These are phyloP conservation scores for Alloteropsis angusta DNA, from an alignment of 202 grass and related monocot species.

Conservation along the genomic window DNA sequence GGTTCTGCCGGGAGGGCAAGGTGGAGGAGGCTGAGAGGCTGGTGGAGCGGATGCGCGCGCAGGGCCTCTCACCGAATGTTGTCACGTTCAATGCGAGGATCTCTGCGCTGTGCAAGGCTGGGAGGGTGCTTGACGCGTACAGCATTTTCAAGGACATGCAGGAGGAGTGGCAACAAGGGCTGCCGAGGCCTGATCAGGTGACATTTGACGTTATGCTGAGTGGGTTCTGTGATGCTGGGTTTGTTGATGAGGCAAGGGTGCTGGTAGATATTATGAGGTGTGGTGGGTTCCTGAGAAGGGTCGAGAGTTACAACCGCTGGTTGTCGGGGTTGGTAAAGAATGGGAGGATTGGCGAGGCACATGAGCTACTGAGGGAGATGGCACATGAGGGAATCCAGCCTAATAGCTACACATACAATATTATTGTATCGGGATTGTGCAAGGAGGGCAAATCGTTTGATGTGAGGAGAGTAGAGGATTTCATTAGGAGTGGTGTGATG, in stretches of 20 bases:
- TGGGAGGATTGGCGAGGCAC: constrained; percentile 50
- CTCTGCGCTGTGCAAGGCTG: constrained; percentile 70
- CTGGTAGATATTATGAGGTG: constrained; percentile 74
- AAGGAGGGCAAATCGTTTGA: constrained; percentile 70
- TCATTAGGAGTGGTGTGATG: constrained; percentile 54
- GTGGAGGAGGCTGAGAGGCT: constrained; percentile 69
- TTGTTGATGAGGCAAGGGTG: constrained; percentile 68
- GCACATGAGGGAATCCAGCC: constrained; percentile 51
- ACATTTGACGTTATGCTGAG: constrained; percentile 81
- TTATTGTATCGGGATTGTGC: constrained; percentile 77
- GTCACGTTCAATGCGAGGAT: constrained; percentile 89
- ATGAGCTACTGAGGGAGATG: constrained; percentile 67
- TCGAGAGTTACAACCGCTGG: constrained; percentile 85
- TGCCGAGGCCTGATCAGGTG: constrained; percentile 71
- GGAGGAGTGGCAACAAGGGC: constrained; percentile 49
- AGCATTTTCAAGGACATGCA: constrained; percentile 92
- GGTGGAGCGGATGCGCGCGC: constrained; percentile 57
- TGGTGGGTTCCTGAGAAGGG: constrained; percentile 57
- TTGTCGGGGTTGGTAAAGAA: constrained; percentile 69
- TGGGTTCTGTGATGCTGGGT: constrained; percentile 68
- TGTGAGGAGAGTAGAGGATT: constrained; percentile 61
- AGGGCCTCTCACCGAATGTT: constrained; percentile 62
- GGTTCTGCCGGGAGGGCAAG: constrained; percentile 72
- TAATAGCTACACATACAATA: constrained; percentile 80
- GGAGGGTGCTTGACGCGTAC: constrained; percentile 70